Evolutionary conservation across 176 grass and related monocot species (phyloP), one percentile per base, ranked within the genome.

Genomic region (Carex parvula): DNA sequence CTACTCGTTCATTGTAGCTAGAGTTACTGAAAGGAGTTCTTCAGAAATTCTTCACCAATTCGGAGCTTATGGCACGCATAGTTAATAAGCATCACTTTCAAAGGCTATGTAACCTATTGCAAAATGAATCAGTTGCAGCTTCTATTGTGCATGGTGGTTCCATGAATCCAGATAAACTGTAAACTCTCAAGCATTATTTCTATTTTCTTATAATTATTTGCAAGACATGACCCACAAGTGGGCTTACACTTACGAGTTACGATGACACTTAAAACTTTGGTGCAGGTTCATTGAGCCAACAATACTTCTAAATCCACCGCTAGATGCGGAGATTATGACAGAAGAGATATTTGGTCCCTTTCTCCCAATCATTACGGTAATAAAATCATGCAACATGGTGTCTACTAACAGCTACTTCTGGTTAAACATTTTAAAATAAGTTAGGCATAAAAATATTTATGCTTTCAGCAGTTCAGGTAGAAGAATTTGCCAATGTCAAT

Each of bases 321-420:
- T 98, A 15, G 92, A 98, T 86, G 87, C 92, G 0, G 92, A 81
- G 75, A 90, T 98, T 82, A 98, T 98, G 95, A 93, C 80, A 20
- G 95, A 95, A 80, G 92, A 98, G 89, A 98, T 98, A 3, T 98
- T 98, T 71, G 95, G 95, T 4, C 95, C 92, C 5, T 82, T 98
- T 33, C 92, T 98, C 81, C 95, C 95, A 3, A 89, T 99, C 85
- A 95, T 99, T 85, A 99, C 96, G 76, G 94, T 93, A 87, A 79
- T 21, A 15, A 26, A 5, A 44, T 24, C 0, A 33, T 32, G 1
- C 71, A 15, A 46, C 16, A 2, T 54, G 46, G 46, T 54, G 46
- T 20, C 21, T 29, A 53, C 20, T 53, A 53, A 75, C 68, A 20
- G 18, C 46, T 50, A 50, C 46, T 11, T 46, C 15, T n/a, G 17